Evolutionary conservation across 345 rosid species (phyloP).

Genomic region (Ailanthus altissimus): DNA sequence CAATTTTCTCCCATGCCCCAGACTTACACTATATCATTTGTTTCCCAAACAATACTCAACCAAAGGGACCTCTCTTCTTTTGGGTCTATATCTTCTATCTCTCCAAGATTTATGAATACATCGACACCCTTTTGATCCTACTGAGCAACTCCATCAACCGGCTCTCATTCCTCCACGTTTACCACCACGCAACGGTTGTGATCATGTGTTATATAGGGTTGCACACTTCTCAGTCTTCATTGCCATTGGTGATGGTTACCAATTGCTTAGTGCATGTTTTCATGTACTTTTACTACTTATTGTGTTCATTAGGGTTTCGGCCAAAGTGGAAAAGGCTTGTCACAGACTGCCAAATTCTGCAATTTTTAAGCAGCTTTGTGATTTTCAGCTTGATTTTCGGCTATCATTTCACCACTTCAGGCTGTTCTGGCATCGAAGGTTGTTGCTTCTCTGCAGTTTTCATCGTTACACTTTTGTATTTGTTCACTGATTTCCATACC

Average conservation of each 20-base stretch:
- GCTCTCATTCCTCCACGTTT: conserved; percentile 69
- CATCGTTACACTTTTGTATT: conserved; percentile 47
- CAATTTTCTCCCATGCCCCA: conserved; percentile 31
- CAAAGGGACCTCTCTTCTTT: conserved; percentile 64
- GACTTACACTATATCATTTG: conserved; percentile 43
- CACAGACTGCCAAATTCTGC: conserved; percentile 62
- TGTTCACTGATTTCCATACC: conserved; percentile 52
- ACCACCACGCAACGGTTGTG: conserved; percentile 64
- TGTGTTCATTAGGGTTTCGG: conserved; percentile 46
- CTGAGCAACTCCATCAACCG: conserved; percentile 42
- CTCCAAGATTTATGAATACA: conserved; percentile 58
- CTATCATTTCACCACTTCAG: conserved; percentile 49
- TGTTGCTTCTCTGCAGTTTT: conserved; percentile 62
- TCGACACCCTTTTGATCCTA: conserved; percentile 60
- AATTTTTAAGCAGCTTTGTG: conserved; percentile 51
- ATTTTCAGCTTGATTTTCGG: conserved; percentile 40
- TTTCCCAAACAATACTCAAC: conserved; percentile 44
- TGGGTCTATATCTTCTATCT: conserved; percentile 72
- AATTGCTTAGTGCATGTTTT: conserved; percentile 61
- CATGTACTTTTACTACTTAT: conserved; percentile 60
- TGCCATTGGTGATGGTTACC: conserved; percentile 51
- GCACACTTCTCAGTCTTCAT: conserved; percentile 46
- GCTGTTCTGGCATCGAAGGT: conserved; percentile 60
- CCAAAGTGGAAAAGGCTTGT: conserved; percentile 70
- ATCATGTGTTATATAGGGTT: conserved; percentile 63